Evolutionary conservation across 768 basidiomycete species (phyloP).

Genomic region (Pulveroboletus sp.): DNA sequence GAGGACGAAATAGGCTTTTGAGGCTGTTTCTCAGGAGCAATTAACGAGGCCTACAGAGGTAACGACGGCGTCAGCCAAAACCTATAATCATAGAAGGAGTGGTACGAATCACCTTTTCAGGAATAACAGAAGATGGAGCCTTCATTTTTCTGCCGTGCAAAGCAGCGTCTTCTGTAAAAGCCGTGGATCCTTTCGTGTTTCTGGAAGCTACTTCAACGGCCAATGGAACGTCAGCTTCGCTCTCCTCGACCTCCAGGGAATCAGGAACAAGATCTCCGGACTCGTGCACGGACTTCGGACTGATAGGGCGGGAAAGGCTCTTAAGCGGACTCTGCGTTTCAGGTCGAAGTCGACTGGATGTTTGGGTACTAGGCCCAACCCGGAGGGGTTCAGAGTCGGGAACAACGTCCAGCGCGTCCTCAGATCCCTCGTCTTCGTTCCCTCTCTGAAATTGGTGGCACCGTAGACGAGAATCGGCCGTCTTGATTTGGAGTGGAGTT

Average conservation of each 20-base stretch:
- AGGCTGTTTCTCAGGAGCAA: slow-evolving; percentile 3
- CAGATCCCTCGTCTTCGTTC: slow-evolving; percentile 15
- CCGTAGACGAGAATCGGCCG: neutral
- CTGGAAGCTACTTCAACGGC: slow-evolving; percentile 26
- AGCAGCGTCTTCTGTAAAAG: neutral
- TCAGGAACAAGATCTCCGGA: slow-evolving; percentile 27
- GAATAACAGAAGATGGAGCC: neutral
- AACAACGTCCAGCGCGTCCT: slow-evolving; percentile 45
- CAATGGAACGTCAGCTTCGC: slow-evolving; percentile 43
- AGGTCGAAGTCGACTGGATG: slow-evolving; percentile 4
- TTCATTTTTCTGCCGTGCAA: slow-evolving; percentile 5
- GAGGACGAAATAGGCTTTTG: slow-evolving; percentile 8
- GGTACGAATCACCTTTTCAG: slow-evolving; percentile 15
- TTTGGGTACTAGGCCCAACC: slow-evolving; percentile 21
- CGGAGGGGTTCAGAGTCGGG: slow-evolving; percentile 60
- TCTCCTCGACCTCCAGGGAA: slow-evolving; percentile 28
- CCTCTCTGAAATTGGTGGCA: neutral
- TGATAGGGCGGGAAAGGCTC: slow-evolving; percentile 16
- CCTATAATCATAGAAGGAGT: neutral
- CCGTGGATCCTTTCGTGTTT: slow-evolving; percentile 7
- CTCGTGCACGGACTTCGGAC: slow-evolving; percentile 21
- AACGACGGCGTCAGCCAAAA: neutral
- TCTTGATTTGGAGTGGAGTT: neutral
- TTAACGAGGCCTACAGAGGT: slow-evolving; percentile 1
- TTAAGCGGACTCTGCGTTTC: slow-evolving; percentile 11